Evolutionary conservation across 495 filamentous ascomycete species (phyloP), one percentile per base, ranked within the genome.

Genomic region (Penicillium crystallinum): DNA sequence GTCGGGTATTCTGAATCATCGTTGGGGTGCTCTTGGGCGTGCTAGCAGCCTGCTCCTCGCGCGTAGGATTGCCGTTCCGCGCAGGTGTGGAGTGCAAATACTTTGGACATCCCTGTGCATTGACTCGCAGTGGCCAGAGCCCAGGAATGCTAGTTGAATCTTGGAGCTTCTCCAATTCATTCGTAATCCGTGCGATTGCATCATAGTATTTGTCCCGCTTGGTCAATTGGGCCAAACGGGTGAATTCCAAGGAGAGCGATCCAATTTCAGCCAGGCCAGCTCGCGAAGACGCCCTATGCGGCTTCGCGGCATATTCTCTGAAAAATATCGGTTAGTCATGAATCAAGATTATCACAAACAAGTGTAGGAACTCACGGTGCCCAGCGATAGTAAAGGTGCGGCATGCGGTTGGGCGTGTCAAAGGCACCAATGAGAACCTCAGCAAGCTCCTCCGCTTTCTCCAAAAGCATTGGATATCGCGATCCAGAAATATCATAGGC

Each of bases 331-430:
- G 52, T 61, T 29, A 63, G 48, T 19, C 17, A 38, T 18, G 3
- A 14, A 1, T 17, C 17, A 21, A 19, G 36, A 36, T 5, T 1
- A 23, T 8, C 25, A 25, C 9, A 10, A 1, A 22, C 4, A 36
- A 34, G 11, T 17, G 1, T 51, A 22, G 6, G 11, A 40, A 77
- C 79, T 71, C 65, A 81, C 76, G 91, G 89, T 30, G 82, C 81
- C 90, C 90, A 96, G 40, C 80, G 76, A 68, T 95, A 97, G 67
- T 85, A 92, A 2, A 93, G 81, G 17, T 88, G 65, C 11, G 93
- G 93, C 91, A 98, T 95, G 49, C 91, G 82, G 63, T 98, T 98
- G 0, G 93, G 92, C 7, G 93, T 97, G 68, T 98, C 93, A 67
- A 98, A 98, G 11, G 88, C 85, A 37, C 89, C 84, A 73, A 95